Evolutionary conservation across 2,329 filamentous ascomycete species (phyloP).

Genomic region (Penicillium sp.): DNA sequence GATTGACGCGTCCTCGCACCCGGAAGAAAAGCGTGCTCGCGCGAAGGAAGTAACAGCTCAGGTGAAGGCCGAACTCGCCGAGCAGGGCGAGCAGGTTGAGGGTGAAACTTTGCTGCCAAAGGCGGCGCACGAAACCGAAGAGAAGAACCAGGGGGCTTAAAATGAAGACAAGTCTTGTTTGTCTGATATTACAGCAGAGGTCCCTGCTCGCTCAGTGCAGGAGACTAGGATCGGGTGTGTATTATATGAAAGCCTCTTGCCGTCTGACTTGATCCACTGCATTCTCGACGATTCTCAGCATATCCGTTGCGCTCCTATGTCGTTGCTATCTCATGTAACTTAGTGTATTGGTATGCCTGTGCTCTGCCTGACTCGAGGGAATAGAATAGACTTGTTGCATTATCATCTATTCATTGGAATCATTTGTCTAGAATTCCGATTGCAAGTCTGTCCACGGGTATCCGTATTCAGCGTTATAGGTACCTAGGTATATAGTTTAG

Average conservation of each 20-base stretch:
- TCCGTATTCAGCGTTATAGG: no score
- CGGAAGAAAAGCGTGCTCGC: constrained; percentile 24
- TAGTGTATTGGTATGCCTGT: constrained; percentile 26
- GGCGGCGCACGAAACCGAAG: constrained; percentile 44
- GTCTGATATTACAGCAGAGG: no score
- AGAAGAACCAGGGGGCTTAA: constrained; percentile 20
- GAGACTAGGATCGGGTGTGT: constrained; percentile 18
- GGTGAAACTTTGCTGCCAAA: constrained; percentile 46
- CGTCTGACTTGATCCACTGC: constrained; percentile 9
- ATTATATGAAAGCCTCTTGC: constrained; percentile 21
- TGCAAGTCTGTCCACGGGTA: no score
- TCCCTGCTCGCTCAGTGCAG: no score
- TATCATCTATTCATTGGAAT: constrained; percentile 6
- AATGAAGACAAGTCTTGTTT: constrained; percentile 10
- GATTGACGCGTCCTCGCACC: constrained; percentile 21
- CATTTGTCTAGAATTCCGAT: neutral
- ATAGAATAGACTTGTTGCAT: constrained; percentile 28
- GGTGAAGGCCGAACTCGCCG: constrained; percentile 18
- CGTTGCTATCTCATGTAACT: constrained; percentile 23
- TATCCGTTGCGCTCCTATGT: constrained; percentile 21
- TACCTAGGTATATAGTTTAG: no score
- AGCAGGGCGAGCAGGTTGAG: constrained; percentile 33
- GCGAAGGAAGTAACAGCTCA: constrained; percentile 12
- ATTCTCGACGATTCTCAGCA: constrained; percentile 18
- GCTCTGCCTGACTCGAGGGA: constrained; percentile 15